Conservation (phyloP, 2,329 filamentous ascomycete species). For the Fusarium chaquense region DNA sequence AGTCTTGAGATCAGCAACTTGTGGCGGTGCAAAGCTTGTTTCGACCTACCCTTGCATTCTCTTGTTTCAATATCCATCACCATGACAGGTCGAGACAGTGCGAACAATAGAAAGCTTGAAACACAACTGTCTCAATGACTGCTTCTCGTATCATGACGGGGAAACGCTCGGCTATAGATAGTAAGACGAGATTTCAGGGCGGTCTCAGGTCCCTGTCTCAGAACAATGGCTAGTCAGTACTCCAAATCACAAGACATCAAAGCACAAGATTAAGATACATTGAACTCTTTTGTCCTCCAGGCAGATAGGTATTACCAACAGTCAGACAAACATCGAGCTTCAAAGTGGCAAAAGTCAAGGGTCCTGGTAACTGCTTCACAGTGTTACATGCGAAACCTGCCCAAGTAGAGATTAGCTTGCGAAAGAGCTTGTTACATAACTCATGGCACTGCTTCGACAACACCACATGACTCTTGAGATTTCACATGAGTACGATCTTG, state of each 20-base stretch:
- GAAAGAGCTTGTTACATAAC: neutral
- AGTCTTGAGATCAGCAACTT: neutral
- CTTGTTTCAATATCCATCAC: neutral
- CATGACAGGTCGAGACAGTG: neutral
- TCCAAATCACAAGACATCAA: neutral
- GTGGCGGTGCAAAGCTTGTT: neutral
- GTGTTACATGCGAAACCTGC: neutral
- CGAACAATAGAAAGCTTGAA: neutral
- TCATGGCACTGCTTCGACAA: neutral
- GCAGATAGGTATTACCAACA: too few relatives aligned
- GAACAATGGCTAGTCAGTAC: neutral
- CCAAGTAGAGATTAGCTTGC: constrained; percentile 9
- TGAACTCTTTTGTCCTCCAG: neutral
- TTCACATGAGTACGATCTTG: neutral
- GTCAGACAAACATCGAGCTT: neutral
- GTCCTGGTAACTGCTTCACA: neutral
- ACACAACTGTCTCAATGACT: neutral
- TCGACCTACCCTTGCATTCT: neutral
- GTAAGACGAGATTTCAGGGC: neutral
- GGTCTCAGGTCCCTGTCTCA: neutral
- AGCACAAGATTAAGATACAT: neutral
- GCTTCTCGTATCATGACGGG: neutral
- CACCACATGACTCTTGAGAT: too few relatives aligned
- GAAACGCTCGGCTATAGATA: neutral
- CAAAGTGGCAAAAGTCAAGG: neutral